A percentile compares a stretch with the other conserved stretches of the same genome.
Evolutionary conservation across 2,329 filamentous ascomycete species (phyloP).

Genomic region (Gliomastix tumulicola): DNA sequence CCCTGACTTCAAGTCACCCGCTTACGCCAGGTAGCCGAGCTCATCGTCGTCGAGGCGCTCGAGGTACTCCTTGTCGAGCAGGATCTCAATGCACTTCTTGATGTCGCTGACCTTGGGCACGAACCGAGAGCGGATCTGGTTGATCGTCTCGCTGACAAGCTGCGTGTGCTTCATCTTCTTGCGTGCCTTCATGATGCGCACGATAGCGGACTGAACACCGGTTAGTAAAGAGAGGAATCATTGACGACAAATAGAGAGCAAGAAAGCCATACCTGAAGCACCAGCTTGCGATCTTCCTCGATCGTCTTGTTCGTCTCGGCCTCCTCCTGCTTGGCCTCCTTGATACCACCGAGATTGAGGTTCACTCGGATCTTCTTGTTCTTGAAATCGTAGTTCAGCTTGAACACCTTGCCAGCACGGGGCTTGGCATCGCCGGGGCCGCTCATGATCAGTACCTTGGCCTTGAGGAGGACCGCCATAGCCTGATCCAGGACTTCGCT

Average conservation of each 20-base stretch:
- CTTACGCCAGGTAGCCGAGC: constrained; percentile 89
- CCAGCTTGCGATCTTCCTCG: constrained; percentile 92
- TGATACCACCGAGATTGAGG: constrained; percentile 88
- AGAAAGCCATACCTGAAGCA: constrained; percentile 72
- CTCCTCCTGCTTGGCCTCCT: constrained; percentile 92
- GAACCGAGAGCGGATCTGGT: constrained; percentile 89
- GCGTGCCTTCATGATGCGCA: constrained; percentile 98
- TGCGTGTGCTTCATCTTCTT: constrained; percentile 98
- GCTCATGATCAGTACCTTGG: constrained; percentile 73
- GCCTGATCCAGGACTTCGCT: constrained; percentile 82
- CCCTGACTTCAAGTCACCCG: too few relatives aligned
- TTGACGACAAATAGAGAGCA: neutral
- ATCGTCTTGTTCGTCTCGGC: constrained; percentile 99
- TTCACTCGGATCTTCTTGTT: constrained; percentile 98
- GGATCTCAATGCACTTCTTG: constrained; percentile 98
- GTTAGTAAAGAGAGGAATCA: constrained; percentile 13
- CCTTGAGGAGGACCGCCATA: constrained; percentile 81
- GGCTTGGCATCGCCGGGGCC: constrained; percentile 66
- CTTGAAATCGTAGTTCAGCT: constrained; percentile 92
- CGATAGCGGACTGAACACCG: constrained; percentile 75
- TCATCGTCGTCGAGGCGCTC: constrained; percentile 93
- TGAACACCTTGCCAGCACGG: constrained; percentile 70
- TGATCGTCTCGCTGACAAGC: constrained; percentile 91
- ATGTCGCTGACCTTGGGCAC: constrained; percentile 90
- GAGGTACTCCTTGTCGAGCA: constrained; percentile 97